A percentile compares a stretch with the other conserved stretches of the same genome.
Conservation (phyloP, 2,329 filamentous ascomycete species). For the Colletotrichum lindemuthianum region DNA sequence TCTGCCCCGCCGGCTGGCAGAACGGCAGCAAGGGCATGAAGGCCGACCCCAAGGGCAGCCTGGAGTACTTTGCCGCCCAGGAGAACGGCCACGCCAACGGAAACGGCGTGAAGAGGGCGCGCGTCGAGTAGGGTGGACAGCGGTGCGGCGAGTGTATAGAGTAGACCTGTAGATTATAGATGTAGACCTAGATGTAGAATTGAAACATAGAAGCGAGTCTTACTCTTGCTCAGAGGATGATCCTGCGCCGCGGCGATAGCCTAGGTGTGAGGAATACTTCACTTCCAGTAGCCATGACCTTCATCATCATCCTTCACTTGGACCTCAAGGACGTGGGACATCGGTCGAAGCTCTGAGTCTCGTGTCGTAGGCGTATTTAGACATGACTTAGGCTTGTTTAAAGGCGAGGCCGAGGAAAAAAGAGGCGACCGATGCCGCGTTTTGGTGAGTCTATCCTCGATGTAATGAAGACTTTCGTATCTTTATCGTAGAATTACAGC, state of each 20-base stretch:
- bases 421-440: neutral
- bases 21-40: constrained; percentile 60
- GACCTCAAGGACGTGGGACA: constrained; percentile 39
- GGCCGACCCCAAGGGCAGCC: constrained; percentile 60
- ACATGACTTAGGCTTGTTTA: neutral
- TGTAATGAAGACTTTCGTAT: neutral
- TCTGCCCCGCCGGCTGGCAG: constrained; percentile 67
- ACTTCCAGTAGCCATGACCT: too few species aligned
- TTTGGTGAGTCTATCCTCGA: neutral
- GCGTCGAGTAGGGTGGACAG: constrained; percentile 17
- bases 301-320: neutral
- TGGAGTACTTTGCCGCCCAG: constrained; percentile 56
- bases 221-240: too few species aligned
- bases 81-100: constrained; percentile 42
- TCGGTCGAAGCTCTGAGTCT: neutral
- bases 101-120: constrained; percentile 24
- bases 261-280: too few species aligned
- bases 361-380: neutral
- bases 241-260: too few species aligned
- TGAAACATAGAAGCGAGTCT: neutral
- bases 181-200: constrained; percentile 17
- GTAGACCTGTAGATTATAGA: constrained; percentile 3
- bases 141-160: too few species aligned
- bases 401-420: neutral
- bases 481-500: neutral